Base-by-base conservation (phyloP, 2,329 filamentous ascomycete genomes). In the Mariannaea sp. region DNA sequence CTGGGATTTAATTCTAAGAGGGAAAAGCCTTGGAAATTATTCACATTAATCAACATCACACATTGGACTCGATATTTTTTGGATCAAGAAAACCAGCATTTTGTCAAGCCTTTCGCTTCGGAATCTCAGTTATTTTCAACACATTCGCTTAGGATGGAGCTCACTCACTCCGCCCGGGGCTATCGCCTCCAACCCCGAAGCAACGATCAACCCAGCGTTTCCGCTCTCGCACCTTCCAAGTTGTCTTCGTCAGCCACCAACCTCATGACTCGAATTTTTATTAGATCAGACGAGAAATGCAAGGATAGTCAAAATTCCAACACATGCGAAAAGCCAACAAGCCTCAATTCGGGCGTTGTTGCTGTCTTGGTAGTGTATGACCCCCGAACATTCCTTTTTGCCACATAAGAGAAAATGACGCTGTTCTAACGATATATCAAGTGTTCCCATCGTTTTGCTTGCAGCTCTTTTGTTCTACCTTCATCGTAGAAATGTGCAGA, bases 401-500 rank as follows among this genome's bases (percentile, higher is more conserved):
- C 35, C 46, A 16, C 2, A 24, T 24, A 46, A 26, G 20, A 14
- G 17, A 19, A 17, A 17, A 45, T 19, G 17, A 4, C 3, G 32
- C 3, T 33, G 27, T 53, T 49, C 65, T 71, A 39, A 67, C 57
- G 12, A 6, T 33, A 22, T 20, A 39, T 47, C 5, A 67, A 97
- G 92, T 35, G 84, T 97, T 48, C 92, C 94, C 1, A 68, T 96
- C 40, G 76, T 85, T 24, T 75, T 82, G 56, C 87, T 89, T 16
- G 70, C 88, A 1, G 68, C 84, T 41, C 81, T 91, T 1, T 76
- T 97, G 32, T 67, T 92, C 59, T 87, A 86, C 67, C 80, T 99
- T 29, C 92, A 97, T 69, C 84, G 90, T 46, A 83, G 90, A 70
- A 88, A 91, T 65, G 74, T 89, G 32, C 84, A 82, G 69, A 91